These are phyloP conservation scores for Candida silvatica DNA, from an alignment of 805 yeast species.

Conservation along the genomic window DNA sequence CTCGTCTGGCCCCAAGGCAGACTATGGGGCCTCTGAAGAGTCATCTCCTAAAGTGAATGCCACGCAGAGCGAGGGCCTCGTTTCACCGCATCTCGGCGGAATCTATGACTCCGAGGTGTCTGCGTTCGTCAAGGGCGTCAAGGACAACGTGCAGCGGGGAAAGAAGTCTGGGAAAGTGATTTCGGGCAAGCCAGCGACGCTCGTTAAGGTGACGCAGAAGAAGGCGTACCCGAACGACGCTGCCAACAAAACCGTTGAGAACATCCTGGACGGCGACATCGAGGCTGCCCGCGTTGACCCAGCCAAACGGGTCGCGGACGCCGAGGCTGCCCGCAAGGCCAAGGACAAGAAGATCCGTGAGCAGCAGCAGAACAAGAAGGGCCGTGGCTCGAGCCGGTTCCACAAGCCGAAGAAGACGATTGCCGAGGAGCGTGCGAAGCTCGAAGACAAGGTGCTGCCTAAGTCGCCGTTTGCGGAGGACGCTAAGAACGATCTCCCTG, in stretches of 20 bases:
- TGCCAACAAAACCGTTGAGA: slow-evolving; percentile 3
- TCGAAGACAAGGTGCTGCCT: not conserved
- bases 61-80: no score
- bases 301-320: no score
- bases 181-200: no score
- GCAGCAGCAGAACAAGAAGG: slow-evolving; percentile 1
- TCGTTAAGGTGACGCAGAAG: not conserved
- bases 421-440: not conserved
- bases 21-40: no score
- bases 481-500: no score
- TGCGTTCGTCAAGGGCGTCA: slow-evolving; percentile 28
- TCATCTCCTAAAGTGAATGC: no score
- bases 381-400: slow-evolving; percentile 1
- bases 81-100: slow-evolving; percentile 13
- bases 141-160: slow-evolving; percentile 17
- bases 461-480: not conserved
- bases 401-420: slow-evolving; percentile 7
- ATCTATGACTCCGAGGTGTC: slow-evolving; percentile 38
- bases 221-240: slow-evolving; percentile 1
- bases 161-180: not conserved
- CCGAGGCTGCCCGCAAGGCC: not conserved
- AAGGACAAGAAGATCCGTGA: not conserved
- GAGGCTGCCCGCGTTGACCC: not conserved
- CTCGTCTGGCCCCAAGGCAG: not conserved
- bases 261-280: slow-evolving; percentile 1